A percentile compares a stretch with the other conserved stretches of the same genome.
Conservation (phyloP, 306 rosid species). For the Elaeagnus macrophylla region DNA sequence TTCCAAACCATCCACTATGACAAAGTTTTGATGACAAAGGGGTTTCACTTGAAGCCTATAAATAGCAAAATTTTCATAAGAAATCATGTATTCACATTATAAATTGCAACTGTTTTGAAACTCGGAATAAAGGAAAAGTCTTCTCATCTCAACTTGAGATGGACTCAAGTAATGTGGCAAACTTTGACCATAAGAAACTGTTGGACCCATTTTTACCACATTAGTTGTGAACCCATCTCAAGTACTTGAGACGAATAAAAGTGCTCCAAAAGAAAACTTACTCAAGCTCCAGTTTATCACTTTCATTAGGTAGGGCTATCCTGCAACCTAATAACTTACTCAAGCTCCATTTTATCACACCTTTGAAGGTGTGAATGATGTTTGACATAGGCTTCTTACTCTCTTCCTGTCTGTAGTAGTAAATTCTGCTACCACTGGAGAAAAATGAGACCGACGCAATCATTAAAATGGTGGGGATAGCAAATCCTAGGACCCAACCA, state of each 20-base stretch:
- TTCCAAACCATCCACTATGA: constrained; percentile 22
- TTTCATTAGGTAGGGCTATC: constrained; percentile 34
- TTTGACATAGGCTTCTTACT: constrained; percentile 23
- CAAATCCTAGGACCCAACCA: constrained; percentile 87
- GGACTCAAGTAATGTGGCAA: no score
- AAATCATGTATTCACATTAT: no score
- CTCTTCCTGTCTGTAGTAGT: constrained; percentile 37
- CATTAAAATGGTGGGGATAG: constrained; percentile 77
- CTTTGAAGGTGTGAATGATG: constrained; percentile 40
- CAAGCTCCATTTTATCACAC: no score
- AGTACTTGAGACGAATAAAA: no score
- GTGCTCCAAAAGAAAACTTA: constrained; percentile 30
- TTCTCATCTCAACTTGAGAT: no score
- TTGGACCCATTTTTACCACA: no score
- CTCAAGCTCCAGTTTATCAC: constrained; percentile 62
- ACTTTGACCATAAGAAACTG: no score
- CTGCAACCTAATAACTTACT: constrained; percentile 41
- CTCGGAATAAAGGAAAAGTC: no score
- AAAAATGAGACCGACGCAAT: constrained; percentile 42
- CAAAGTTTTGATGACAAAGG: constrained; percentile 45
- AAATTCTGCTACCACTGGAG: constrained; percentile 56
- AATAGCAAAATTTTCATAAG: background rate
- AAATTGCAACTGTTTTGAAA: no score
- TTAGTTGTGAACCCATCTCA: no score
- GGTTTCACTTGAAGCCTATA: constrained; percentile 79